Base-by-base conservation (phyloP, 2,329 filamentous ascomycete species). In the Acephala macrosclerotiorum region DNA sequence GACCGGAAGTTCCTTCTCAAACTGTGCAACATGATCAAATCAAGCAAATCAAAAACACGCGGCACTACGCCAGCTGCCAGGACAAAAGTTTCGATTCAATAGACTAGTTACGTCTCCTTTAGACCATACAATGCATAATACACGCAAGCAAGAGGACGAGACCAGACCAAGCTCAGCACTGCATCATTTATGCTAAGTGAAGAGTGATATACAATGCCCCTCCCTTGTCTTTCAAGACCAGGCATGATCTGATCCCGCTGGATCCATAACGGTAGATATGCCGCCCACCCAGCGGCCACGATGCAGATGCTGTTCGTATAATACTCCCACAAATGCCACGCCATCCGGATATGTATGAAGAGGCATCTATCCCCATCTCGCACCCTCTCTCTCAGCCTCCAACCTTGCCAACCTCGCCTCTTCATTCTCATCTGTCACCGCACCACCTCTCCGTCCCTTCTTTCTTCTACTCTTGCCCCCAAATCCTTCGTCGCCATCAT, bases 361-460 rank as follows among this genome's bases (percentile, higher is more conserved):
- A 33, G 16, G 49, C 7, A 29, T 53, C 25, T 33, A 53, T 18
- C 12, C 25, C 78, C 78, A 80, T 67, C 79, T 71, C 14, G 70
- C 76, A 51, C 68, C 80, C 72, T 90, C 87, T 67, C 88, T 80
- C 77, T 91, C 88, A 35, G 81, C 83, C 76, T 90, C 88, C 53
- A 86, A 77, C 66, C 86, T 78, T 57, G 73, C 70, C 35, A 78
- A 72, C 42, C 78, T 74, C 22, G 70, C 75, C 65, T 77, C 75
- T 22, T 77, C 74, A 47, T 66, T 70, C 25, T 76, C 75, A 12
- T 69, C 73, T 11, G 63, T 62, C 18, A 68, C 57, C 11, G 61
- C 70, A 38, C 66, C 70, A 18, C 68, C 66, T 45, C 74, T 64
- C 9, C 73, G 57, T 18, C 71, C 63, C 25, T 60, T 61, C 58